A percentile compares a stretch with the other conserved stretches of the same genome.
Conservation (phyloP, 208 protist species). For the Lotmaria passim region DNA sequence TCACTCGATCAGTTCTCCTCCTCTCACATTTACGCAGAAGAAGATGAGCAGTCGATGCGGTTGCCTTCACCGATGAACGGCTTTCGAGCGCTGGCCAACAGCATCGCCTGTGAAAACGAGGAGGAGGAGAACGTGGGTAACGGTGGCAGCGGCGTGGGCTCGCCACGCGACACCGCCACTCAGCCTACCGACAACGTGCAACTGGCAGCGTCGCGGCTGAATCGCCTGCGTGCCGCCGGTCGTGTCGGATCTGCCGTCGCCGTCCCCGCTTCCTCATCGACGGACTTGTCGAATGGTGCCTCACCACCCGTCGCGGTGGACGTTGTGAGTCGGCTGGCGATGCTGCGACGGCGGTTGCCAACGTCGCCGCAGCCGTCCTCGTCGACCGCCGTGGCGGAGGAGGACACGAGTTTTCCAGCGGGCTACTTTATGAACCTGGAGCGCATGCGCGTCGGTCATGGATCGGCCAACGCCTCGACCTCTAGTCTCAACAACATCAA, state of each 20-base stretch:
- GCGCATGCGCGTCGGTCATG: slow-evolving; percentile 13
- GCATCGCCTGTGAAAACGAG: background rate
- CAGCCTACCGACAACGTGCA: background rate
- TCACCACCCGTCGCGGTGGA: background rate
- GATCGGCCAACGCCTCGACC: background rate
- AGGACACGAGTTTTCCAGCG: background rate
- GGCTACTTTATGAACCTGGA: slow-evolving; percentile 10
- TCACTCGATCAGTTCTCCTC: background rate
- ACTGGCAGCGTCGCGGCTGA: background rate
- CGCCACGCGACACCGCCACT: background rate
- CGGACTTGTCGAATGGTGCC: too few relatives aligned
- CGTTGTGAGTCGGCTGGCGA: background rate
- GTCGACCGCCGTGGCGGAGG: background rate
- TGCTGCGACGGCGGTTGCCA: slow-evolving; percentile 17
- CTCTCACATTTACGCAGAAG: slow-evolving; percentile 8
- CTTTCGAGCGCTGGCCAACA: background rate
- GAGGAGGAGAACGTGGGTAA: background rate
- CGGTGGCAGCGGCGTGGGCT: background rate
- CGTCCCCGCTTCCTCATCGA: background rate
- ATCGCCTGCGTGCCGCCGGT: slow-evolving; percentile 9
- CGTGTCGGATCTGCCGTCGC: background rate
- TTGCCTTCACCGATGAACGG: background rate
- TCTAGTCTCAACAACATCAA: background rate
- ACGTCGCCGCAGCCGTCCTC: background rate
- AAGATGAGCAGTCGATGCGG: background rate